Conservation (phyloP, 345 rosid genomes). For the Cardamine chenopodiifolia region DNA sequence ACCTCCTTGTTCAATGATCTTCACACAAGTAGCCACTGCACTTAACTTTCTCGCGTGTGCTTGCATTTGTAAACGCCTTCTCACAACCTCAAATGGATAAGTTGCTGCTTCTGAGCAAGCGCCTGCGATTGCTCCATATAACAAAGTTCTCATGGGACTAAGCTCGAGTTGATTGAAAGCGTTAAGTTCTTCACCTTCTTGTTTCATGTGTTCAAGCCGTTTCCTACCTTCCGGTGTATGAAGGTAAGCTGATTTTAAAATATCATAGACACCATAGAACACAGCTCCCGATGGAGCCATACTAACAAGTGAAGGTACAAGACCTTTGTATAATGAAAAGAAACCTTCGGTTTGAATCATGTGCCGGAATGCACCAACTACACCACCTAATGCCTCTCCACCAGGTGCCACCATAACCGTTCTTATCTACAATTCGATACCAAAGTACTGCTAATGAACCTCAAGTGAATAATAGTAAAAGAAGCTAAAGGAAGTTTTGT, state of each 20-base stretch:
- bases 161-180: constrained; percentile 78
- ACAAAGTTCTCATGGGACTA: constrained; percentile 67
- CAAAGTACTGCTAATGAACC: constrained; percentile 7
- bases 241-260: constrained; percentile 63
- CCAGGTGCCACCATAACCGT: constrained; percentile 80
- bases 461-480: not conserved
- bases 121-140: constrained; percentile 74
- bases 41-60: constrained; percentile 61
- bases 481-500: not conserved
- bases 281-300: constrained; percentile 84
- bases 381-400: constrained; percentile 74
- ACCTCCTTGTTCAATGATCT: constrained; percentile 69
- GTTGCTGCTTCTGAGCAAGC: constrained; percentile 83
- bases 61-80: constrained; percentile 75
- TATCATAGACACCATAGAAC: constrained; percentile 72
- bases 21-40: constrained; percentile 58
- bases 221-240: constrained; percentile 65
- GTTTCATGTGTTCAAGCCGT: constrained; percentile 62
- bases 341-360: constrained; percentile 73
- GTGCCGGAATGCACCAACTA: constrained; percentile 62
- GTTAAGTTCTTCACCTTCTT: constrained; percentile 56
- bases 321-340: constrained; percentile 73
- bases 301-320: constrained; percentile 69
- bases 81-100: constrained; percentile 77
- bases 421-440: constrained; percentile 51